Base-by-base conservation (phyloP, 768 basidiomycete species). In the Coprinopsis sp. region DNA sequence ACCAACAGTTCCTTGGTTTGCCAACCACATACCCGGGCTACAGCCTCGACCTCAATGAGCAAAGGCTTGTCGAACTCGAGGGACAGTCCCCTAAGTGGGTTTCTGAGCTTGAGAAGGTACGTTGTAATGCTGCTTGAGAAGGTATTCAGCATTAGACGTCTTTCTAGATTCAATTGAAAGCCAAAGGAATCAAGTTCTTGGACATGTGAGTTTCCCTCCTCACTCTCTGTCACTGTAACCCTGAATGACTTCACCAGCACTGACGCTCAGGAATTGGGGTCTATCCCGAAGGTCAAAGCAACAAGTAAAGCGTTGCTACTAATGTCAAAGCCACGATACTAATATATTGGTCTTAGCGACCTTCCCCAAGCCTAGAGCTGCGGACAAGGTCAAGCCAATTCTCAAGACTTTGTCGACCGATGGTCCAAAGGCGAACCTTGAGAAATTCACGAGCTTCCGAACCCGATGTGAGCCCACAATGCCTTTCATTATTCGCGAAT, bases 51-150 rank as follows among this genome's bases (percentile, higher is more conserved):
- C 71, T 94, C 44, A 72, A 76, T 48, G 85, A 78, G 36, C 71
- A 71, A 43, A 78, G 92, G 41, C 76, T 93, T 44, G 82, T 95
- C 42, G 79, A 91, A 61, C 70, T 90, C 58, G 78, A 84, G 44
- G 85, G 77, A 28, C 69, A 81, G 58, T 69, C 69, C 10, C 84
- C 89, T 3, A 76, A 84, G 42, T 86, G 81, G 84, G 85, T 92
- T 69, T 79, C 91, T 12, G 93, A 96, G 65, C 66, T 87, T n/a
- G 84, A 93, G 55, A 96, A 95, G 82, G 87, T 86, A 24, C 7
- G 54, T n/a, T n/a, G n/a, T n/a, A n/a, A n/a, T n/a, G n/a, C n/a
- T n/a, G n/a, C n/a, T n/a, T n/a, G n/a, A n/a, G 14, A 37, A 25
- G 51, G 49, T 43, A 52, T 48, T n/a, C n/a, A n/a, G n/a, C n/a